Evolutionary conservation across 176 grass and related monocot genomes (phyloP).

Genomic region (Otatea glauca): DNA sequence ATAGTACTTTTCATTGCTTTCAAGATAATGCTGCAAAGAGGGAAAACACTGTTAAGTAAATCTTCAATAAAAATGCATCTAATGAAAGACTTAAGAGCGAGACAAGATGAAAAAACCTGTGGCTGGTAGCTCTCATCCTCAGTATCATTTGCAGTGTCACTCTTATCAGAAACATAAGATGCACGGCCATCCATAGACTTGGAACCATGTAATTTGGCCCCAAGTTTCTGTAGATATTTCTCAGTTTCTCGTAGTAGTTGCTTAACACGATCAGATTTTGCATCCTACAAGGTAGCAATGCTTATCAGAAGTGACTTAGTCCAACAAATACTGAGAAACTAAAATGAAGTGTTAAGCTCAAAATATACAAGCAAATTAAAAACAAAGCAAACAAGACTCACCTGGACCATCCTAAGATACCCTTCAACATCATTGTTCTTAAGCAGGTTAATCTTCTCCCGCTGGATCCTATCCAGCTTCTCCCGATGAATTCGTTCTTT

Average conservation of each 20-base stretch:
- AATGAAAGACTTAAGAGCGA: conserved; percentile 38
- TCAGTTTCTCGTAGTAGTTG: conserved; percentile 97
- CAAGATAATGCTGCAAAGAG: conserved; percentile 91
- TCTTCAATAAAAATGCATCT: conserved; percentile 29
- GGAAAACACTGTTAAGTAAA: conserved; percentile 41
- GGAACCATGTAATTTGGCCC: conserved; percentile 71
- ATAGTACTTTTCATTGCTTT: conserved; percentile 99
- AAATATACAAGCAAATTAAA: conserved; percentile 34
- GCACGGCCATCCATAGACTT: conserved; percentile 60
- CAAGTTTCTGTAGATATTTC: conserved; percentile 96
- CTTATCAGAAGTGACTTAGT: conserved; percentile 31
- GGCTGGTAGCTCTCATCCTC: conserved; percentile 98
- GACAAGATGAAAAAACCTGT: conserved; percentile 53
- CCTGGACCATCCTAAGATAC: conserved; percentile 99
- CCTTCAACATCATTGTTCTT: conserved; percentile 99
- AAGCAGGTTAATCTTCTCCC: conserved; percentile 97
- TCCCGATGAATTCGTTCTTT: conserved; percentile 91
- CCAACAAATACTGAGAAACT: conserved; percentile 21
- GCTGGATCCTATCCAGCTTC: conserved; percentile 94
- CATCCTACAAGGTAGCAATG: conserved; percentile 67
- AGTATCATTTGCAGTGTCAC: conserved; percentile 66
- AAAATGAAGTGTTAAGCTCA: conserved; percentile 37
- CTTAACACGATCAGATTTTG: conserved; percentile 98
- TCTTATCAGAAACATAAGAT: conserved; percentile 64
- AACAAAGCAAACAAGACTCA: conserved; percentile 42